Evolutionary conservation across 495 filamentous ascomycete species (phyloP).

Genomic region (Cercophora newfieldiana): DNA sequence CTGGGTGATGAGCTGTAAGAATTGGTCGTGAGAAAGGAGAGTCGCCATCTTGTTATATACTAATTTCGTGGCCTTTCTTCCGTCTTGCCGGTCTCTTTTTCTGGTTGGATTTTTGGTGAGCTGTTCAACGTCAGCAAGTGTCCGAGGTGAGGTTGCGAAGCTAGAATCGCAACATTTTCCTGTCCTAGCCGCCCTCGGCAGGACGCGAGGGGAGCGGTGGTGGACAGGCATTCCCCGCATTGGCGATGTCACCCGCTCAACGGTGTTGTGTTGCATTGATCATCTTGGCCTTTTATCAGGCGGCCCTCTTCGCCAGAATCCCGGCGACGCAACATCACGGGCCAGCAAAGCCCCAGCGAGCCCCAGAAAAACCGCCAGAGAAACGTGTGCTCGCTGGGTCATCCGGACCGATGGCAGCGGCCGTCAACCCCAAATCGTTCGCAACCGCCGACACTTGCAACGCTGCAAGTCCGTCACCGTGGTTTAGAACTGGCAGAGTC

Average conservation of each 20-base stretch:
- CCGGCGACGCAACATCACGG: background rate
- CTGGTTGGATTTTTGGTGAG: background rate
- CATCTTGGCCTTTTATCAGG: background rate
- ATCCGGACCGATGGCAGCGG: background rate
- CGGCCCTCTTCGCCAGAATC: background rate
- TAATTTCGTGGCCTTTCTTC: background rate
- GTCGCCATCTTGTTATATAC: background rate
- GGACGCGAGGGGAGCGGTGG: background rate
- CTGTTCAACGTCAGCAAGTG: background rate
- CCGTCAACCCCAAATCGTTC: background rate
- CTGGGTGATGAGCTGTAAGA: background rate
- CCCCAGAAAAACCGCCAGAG: background rate
- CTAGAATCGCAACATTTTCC: background rate
- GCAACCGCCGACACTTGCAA: background rate
- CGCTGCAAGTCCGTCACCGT: background rate
- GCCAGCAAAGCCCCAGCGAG: background rate
- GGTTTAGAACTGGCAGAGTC: background rate
- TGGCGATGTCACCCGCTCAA: constrained; percentile 10
- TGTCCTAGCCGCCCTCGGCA: background rate
- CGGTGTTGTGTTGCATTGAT: background rate
- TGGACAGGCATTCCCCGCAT: constrained; percentile 18
- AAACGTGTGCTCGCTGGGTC: background rate
- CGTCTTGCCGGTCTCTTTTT: background rate
- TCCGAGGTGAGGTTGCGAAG: background rate
- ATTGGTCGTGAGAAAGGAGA: background rate